Conservation (phyloP, 1,284 basidiomycete species). For the Microstroma glucosiphilum region DNA sequence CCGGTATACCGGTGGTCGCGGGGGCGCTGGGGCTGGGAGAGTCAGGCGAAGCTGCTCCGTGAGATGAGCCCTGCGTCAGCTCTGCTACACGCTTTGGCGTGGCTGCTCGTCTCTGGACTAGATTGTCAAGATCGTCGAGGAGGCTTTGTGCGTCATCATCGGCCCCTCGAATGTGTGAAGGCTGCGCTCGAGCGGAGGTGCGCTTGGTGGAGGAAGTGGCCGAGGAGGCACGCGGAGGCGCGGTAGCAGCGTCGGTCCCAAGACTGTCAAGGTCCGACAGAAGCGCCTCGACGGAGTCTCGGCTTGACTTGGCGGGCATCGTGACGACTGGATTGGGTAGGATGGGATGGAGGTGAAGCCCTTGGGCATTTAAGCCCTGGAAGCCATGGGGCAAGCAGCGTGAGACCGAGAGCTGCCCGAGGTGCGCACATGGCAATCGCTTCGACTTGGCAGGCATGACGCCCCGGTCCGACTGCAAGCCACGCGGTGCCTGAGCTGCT, state of each 20-base stretch:
- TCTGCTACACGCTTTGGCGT: conserved; percentile 9
- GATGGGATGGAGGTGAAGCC: too few species aligned
- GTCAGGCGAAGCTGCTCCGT: background rate
- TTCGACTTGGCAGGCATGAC: too few species aligned
- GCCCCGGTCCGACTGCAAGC: too few species aligned
- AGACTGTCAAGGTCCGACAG: conserved; percentile 45
- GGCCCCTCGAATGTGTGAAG: conserved; percentile 1
- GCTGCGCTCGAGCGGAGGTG: background rate
- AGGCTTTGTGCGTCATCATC: conserved; percentile 39
- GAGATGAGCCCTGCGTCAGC: background rate
- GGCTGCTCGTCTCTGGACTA: conserved; percentile 36
- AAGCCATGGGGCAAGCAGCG: too few species aligned
- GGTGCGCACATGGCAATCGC: too few species aligned
- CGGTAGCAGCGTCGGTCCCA: conserved; percentile 7
- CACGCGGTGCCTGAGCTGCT: too few species aligned
- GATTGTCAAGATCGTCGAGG: conserved; percentile 45
- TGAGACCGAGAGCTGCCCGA: too few species aligned
- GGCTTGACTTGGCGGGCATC: background rate
- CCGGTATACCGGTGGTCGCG: background rate
- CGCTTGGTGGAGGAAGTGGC: background rate
- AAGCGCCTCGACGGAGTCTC: conserved; percentile 38
- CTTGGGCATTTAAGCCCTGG: too few species aligned
- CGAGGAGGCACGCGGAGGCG: conserved; percentile 5
- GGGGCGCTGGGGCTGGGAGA: background rate
- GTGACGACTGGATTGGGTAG: background rate